Evolutionary conservation across 2,329 filamentous ascomycete species (phyloP), one percentile per base, ranked within the genome.

Genomic region (Mollisia scopiformis): DNA sequence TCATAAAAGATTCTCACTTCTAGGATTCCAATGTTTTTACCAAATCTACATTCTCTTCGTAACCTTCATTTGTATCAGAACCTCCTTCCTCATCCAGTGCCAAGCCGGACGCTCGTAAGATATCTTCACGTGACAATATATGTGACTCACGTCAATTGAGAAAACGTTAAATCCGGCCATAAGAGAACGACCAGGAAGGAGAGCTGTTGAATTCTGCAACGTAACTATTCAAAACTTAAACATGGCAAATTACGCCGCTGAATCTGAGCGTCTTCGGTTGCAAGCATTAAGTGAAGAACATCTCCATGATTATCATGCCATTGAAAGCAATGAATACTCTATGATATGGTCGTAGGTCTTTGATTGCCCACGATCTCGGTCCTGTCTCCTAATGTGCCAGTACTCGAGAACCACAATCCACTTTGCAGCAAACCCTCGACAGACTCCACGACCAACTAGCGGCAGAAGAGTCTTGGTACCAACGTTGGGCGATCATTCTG

Each of bases 321-420:
- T 66, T 11, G 31, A 55, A 37, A 57, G 31, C n/a, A 59, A 63
- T 23, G 33, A 49, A 3, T 3, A 16, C 25, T 53, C 54, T 14
- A 58, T 63, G 56, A 50, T 46, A 25, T 68, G 66, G 66, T 64
- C 62, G 62, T 66, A 59, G 50, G 59, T 61, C 43, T 25, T 35
- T 51, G 49, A 13, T 28, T 41, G 1, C 19, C 43, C 50, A 10
- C n/a, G n/a, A 16, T 41, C 31, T 2, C 27, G 28, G 8, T 31
- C 6, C 33, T 13, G 30, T 33, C 11, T 58, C 28, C 8, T 11
- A 55, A 49, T n/a, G 27, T 6, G 27, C 31, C 14, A 51, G 33
- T 13, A 13, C 21, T 16, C 13, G 35, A 7, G 3, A 28, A 27
- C 58, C 54, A 1, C n/a, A 41, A 13, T 54, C 43, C 19, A 59